Evolutionary conservation across 23 red algal genomes (phyloP), one percentile per base, ranked within the genome.

Genomic region (Gracilaria gracilis): DNA sequence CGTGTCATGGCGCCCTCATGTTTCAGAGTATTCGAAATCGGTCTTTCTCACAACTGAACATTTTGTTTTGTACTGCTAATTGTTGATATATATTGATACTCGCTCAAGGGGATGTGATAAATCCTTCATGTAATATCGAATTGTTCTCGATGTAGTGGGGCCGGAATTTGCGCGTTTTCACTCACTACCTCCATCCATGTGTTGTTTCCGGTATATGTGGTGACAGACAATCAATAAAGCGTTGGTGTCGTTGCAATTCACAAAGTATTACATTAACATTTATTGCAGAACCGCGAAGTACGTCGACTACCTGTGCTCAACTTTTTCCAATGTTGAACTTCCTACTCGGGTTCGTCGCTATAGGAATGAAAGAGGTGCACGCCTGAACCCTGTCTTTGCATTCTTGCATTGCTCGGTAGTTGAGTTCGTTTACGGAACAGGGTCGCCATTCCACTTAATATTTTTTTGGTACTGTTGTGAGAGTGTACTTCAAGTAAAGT

Each of bases 141-240:
- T 69, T 36, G 32, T 69, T 32, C 16, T 69, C 64, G 64, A 37
- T 32, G 64, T 69, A 19, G 64, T 69, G 31, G 32, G 16, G 32
- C 14, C 31, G 64, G 64, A 65, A 69, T 69, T 69, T 69, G 32
- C 33, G 2, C 32, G 64, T 37, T 37, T 36, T 34, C 64, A 17
- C 16, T 38, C 31, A 20, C 9, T 38, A 69, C 64, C 51, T 34
- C 16, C 64, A 38, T 34, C 16, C 64, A 69, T 36, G 29, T 69
- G 64, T 69, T 62, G 59, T 37, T 69, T 69, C 33, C 64, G 64
- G 31, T 69, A 69, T 19, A 69, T 36, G 28, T 69, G 64, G 25
- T 65, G 4, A 32, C 27, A 65, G 27, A 65, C 27, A 7, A 24
- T 13, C 25, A 28, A 13, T 20, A n/a, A 64, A 31, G 59, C 28